Evolutionary conservation across 1,139 yeast species (phyloP).

Genomic region (Scheffersomyces titani): DNA sequence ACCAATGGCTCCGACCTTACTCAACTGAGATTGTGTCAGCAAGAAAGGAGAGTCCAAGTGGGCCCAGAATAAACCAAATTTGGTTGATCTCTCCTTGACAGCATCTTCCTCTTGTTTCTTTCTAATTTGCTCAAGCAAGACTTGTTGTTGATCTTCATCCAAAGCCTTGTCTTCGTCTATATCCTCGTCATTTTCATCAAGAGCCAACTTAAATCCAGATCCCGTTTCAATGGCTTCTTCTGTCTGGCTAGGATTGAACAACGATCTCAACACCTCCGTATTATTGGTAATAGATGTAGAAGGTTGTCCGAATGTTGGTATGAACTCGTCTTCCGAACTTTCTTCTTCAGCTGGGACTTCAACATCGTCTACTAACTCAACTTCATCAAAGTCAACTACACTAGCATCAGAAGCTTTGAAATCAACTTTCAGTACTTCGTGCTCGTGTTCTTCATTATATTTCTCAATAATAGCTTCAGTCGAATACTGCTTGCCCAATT

Average conservation of each 20-base stretch:
- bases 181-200: slow-evolving; percentile 39
- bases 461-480: slow-evolving; percentile 29
- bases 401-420: slow-evolving; percentile 6
- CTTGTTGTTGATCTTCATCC: slow-evolving; percentile 23
- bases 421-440: slow-evolving; percentile 7
- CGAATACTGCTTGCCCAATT: slow-evolving; percentile 23
- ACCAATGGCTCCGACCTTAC: slow-evolving; percentile 47
- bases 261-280: slow-evolving; percentile 62
- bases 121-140: slow-evolving; percentile 33
- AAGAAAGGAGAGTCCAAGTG: slow-evolving; percentile 86
- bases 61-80: slow-evolving; percentile 71
- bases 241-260: slow-evolving; percentile 56
- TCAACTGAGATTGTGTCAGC: slow-evolving; percentile 77
- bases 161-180: slow-evolving; percentile 26
- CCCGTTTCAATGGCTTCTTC: slow-evolving; percentile 16
- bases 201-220: slow-evolving; percentile 31
- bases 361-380: slow-evolving; percentile 9
- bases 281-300: slow-evolving; percentile 34
- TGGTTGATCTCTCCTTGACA: slow-evolving; percentile 10
- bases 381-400: slow-evolving; percentile 4
- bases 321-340: slow-evolving; percentile 44
- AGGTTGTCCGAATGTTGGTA: slow-evolving; percentile 50
- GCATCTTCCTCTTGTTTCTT: slow-evolving; percentile 28
- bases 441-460: slow-evolving; percentile 29
- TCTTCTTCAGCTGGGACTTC: slow-evolving; percentile 3